Evolutionary conservation across 2,329 filamentous ascomycete species (phyloP).

Genomic region (Diaporthe nobilis): DNA sequence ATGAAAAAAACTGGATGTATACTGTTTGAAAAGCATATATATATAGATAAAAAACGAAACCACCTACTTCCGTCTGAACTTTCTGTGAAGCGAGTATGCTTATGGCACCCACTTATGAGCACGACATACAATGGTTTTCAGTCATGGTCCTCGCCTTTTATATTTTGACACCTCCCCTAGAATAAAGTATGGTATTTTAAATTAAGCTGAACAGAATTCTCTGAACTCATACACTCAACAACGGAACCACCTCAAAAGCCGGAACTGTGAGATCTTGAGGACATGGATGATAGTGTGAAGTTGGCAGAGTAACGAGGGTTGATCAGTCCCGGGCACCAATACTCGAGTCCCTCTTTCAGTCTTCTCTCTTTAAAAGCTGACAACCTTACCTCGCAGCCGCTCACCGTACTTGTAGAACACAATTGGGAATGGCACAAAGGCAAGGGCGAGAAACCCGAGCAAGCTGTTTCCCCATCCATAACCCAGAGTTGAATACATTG

Average conservation of each 20-base stretch:
- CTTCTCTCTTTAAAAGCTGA: slow-evolving; percentile 3
- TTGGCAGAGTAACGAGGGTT: too few species aligned
- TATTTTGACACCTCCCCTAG: neutral
- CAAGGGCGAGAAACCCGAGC: slow-evolving; percentile 55
- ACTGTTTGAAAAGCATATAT: too few species aligned
- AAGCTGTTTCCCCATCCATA: slow-evolving; percentile 49
- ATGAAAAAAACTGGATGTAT: too few species aligned
- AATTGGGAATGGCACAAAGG: slow-evolving; percentile 56
- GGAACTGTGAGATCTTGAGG: neutral
- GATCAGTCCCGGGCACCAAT: neutral
- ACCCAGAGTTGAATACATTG: slow-evolving; percentile 27
- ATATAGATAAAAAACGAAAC: too few species aligned
- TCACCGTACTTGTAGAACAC: slow-evolving; percentile 56
- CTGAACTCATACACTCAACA: neutral
- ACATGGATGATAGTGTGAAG: too few species aligned
- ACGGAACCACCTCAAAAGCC: too few species aligned
- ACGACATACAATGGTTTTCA: neutral
- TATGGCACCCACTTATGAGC: neutral
- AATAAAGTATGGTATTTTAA: too few species aligned
- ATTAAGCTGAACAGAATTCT: neutral
- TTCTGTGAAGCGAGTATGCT: neutral
- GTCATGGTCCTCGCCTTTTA: neutral
- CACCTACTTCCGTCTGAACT: neutral
- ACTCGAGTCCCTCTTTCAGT: too few species aligned
- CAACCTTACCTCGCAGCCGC: slow-evolving; percentile 45